Base-by-base conservation (phyloP, 768 basidiomycete species). In the Amanita rubescens region DNA sequence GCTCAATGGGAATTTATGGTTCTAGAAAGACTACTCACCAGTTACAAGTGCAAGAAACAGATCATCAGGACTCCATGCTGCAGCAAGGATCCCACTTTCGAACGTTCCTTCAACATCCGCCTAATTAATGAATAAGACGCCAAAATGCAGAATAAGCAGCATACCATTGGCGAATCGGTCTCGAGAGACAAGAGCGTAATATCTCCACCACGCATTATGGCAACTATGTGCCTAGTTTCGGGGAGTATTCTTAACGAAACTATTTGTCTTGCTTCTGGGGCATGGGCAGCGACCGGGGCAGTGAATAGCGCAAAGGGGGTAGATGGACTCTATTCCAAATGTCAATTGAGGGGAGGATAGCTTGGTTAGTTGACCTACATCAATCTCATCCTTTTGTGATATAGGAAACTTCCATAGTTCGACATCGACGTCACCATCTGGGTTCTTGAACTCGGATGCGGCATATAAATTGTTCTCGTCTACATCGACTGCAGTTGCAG, bases 41-140 rank as follows among this genome's bases (percentile, higher is more conserved):
- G 92, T 96, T 5, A 89, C 74, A 19, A 97, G 73, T 1, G 81
- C 81, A 11, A 99, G 73, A n/a, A 90, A 70, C 7, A 90, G 83
- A 52, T 95, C 90, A 65, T 99, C 96, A 3, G 95, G 92, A 57
- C 85, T 85, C 94, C 95, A 98, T 11, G 79, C 73, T 10, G 90
- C 94, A 0, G 86, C 84, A 27, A 81, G 67, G 47, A 99, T 85
- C 0, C 90, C 93, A 10, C 82, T 75, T 52, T 96, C 94, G 6
- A 98, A 81, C 0, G 85, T 84, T 14, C 95, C 95, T 51, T 94
- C 85, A 12, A 92, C 78, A 58, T 94, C 90, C 41, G 80, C 69
- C 87, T 90, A 55, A 58, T 51, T 46, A 33, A 1, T 46, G 22
- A 45, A n/a, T 27, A 41, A 30, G 5, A 19, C 9, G 8, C 27